phyloP scores from a whole-genome alignment of 805 yeast genomes.

The Starmerella scarabaei region DNA sequence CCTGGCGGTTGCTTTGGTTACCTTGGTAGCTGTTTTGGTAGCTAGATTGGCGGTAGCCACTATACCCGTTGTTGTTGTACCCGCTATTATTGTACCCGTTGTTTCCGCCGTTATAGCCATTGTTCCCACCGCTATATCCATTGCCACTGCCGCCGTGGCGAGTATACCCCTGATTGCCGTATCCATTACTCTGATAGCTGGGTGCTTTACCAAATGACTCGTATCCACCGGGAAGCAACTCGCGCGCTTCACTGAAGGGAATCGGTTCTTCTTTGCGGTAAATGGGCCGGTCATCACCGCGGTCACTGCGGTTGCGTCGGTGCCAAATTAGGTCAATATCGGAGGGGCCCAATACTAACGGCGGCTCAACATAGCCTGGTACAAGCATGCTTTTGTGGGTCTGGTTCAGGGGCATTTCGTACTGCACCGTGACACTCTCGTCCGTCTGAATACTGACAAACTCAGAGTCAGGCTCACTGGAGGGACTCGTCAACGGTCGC shows the following conservation, averaged over 20 bases:
- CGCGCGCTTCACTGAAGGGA: constrained; percentile 17
- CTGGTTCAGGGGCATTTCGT: constrained; percentile 45
- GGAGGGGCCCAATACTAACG: constrained; percentile 46
- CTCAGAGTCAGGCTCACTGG: constrained; percentile 24
- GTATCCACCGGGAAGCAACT: constrained; percentile 18
- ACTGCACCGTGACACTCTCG: constrained; percentile 36
- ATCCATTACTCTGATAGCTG: no score
- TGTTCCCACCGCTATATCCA: constrained; percentile 10
- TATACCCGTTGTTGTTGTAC: background rate
- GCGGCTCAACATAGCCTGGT: constrained; percentile 60
- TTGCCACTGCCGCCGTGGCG: no score
- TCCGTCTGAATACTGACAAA: constrained; percentile 37
- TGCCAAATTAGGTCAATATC: constrained; percentile 47
- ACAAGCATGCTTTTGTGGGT: constrained; percentile 69
- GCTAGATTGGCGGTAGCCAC: constrained; percentile 12
- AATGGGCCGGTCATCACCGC: constrained; percentile 23
- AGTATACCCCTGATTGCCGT: constrained; percentile 4
- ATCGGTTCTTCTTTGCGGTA: constrained; percentile 19
- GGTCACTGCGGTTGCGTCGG: constrained; percentile 24
- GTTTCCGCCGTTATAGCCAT: constrained; percentile 11
- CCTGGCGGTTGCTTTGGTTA: constrained; percentile 8
- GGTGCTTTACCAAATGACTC: constrained; percentile 23
- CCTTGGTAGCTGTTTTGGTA: constrained; percentile 6
- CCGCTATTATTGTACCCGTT: background rate
- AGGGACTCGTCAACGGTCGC: constrained; percentile 31